Evolutionary conservation across 352 stramenopile genomes (phyloP).

Genomic region (Globisporangium uncinulatum): DNA sequence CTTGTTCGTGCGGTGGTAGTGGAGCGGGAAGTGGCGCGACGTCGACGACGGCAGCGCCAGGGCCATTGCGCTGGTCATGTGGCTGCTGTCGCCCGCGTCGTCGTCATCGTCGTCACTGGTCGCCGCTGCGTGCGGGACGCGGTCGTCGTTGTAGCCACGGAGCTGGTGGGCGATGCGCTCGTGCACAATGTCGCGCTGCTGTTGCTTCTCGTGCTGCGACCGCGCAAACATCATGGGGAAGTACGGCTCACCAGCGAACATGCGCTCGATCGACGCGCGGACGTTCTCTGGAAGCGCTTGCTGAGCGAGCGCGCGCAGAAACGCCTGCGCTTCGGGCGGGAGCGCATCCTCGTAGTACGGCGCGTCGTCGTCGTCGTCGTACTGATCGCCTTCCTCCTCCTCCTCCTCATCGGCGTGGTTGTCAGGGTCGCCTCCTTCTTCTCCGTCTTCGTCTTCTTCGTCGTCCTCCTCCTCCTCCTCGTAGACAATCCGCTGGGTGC

Average conservation of each 20-base stretch:
- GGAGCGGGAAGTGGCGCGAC: slow-evolving; percentile 12
- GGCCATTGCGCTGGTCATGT: not conserved
- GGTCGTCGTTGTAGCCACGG: slow-evolving; percentile 38
- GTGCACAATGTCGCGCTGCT: slow-evolving; percentile 35
- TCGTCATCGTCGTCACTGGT: not conserved
- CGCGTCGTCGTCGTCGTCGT: slow-evolving; percentile 10
- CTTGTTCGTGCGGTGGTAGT: slow-evolving; percentile 23
- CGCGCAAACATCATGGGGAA: slow-evolving; percentile 55
- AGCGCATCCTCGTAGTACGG: slow-evolving; percentile 21
- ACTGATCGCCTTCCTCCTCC: slow-evolving; percentile 5
- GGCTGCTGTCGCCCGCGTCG: not conserved
- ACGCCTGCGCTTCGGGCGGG: slow-evolving; percentile 20
- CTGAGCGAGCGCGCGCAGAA: slow-evolving; percentile 23
- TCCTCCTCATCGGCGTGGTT: slow-evolving; percentile 5
- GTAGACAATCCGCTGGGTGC: not conserved
- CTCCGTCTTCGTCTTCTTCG: slow-evolving; percentile 7
- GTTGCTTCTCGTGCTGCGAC: slow-evolving; percentile 48
- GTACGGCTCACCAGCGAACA: slow-evolving; percentile 62
- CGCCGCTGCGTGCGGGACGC: not conserved
- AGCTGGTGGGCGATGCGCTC: slow-evolving; percentile 71
- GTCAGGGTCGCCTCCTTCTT: slow-evolving; percentile 1
- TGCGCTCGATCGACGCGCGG: slow-evolving; percentile 47
- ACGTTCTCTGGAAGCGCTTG: slow-evolving; percentile 41
- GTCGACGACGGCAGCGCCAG: slow-evolving; percentile 12
- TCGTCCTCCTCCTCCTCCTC: slow-evolving; percentile 3